These are phyloP conservation scores for Corynespora cassiicola DNA, from an alignment of 2,329 filamentous ascomycete genomes.

Conservation along the genomic window DNA sequence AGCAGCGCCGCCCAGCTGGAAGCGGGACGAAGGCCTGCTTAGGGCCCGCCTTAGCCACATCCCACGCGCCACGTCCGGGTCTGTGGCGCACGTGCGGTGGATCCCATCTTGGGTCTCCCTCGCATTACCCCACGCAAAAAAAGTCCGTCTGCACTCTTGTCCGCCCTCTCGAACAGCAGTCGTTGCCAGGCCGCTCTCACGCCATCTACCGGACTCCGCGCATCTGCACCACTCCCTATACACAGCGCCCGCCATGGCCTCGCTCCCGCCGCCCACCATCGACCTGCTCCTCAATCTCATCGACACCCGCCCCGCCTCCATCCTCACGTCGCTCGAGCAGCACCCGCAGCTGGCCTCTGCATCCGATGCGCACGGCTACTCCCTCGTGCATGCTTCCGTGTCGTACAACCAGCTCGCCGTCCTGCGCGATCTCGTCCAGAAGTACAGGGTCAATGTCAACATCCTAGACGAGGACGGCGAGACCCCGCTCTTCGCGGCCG, in stretches of 20 bases:
- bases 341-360: constrained; percentile 77
- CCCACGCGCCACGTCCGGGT: too few species aligned
- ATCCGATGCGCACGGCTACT: constrained; percentile 93
- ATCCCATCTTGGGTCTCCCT: too few species aligned
- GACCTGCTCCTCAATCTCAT: constrained; percentile 64
- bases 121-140: too few species aligned
- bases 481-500: constrained; percentile 92
- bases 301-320: constrained; percentile 77
- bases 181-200: too few species aligned
- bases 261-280: constrained; percentile 47
- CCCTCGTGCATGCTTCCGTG: constrained; percentile 87
- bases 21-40: too few species aligned
- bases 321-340: constrained; percentile 76
- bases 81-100: too few species aligned
- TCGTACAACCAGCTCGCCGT: constrained; percentile 90
- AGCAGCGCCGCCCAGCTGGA: too few species aligned
- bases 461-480: constrained; percentile 90
- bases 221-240: too few species aligned
- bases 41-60: too few species aligned
- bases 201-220: too few species aligned
- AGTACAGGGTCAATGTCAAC: constrained; percentile 80
- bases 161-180: too few species aligned
- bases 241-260: constrained; percentile 27
- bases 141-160: too few species aligned
- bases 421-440: constrained; percentile 74